A percentile compares a stretch with the other conserved stretches of the same genome.
phyloP scores from a whole-genome alignment of 371 early-diverging fungal genomes.

The Saksenaea vasiformis region DNA sequence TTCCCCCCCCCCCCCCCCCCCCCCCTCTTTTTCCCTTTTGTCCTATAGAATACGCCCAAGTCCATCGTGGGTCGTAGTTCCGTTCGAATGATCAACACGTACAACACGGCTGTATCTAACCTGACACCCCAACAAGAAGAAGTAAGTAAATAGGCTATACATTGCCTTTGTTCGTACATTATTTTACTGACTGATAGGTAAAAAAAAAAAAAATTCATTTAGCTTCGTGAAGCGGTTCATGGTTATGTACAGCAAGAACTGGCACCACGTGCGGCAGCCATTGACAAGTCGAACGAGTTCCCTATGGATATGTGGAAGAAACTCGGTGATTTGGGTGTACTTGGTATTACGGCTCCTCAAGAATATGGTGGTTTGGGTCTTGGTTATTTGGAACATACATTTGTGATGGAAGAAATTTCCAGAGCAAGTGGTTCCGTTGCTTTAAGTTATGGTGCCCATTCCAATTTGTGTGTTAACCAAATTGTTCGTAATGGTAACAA shows the following conservation, averaged over 20 bases:
- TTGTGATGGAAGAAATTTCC: conserved; percentile 94
- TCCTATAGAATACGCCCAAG: background rate
- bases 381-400: conserved; percentile 91
- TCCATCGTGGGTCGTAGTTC: background rate
- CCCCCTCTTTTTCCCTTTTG: background rate
- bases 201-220: background rate
- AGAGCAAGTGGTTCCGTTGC: conserved; percentile 92
- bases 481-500: conserved; percentile 91
- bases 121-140: conserved; percentile 74
- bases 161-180: too few species aligned
- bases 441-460: conserved; percentile 95
- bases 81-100: conserved; percentile 38
- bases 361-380: conserved; percentile 90
- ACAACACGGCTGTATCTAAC: conserved; percentile 77
- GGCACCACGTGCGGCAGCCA: conserved; percentile 79
- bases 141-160: conserved; percentile 19
- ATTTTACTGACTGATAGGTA: too few species aligned
- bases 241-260: conserved; percentile 85
- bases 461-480: conserved; percentile 97
- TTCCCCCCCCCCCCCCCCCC: too few species aligned
- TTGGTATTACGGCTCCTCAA: conserved; percentile 88
- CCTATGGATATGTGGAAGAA: conserved; percentile 97
- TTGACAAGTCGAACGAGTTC: conserved; percentile 88
- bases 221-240: conserved; percentile 74
- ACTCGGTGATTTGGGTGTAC: conserved; percentile 94